Base-by-base conservation (phyloP, 345 rosid species). In the Lagerstroemia speciosa region DNA sequence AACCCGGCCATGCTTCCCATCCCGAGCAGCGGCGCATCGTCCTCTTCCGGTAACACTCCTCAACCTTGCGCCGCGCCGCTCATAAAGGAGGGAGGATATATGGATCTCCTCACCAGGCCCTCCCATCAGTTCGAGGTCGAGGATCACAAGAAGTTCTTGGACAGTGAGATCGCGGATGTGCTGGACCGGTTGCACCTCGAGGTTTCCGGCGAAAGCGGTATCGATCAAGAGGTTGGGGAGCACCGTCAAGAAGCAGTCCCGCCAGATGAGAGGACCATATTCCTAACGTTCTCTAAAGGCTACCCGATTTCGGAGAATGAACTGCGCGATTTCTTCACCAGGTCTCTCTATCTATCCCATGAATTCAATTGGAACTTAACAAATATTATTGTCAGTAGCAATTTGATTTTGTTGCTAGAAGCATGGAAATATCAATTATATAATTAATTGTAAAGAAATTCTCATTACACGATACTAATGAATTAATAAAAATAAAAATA, bases 281-380 rank as follows among this genome's bases (percentile, higher is more conserved):
- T 91, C 86, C 76, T 88, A 77, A 86, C 95, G 0, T 91, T 91
- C 71, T 91, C 97, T 0, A 86, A 74, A 75, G 97, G 97, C 6
- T 88, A 88, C 71, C 89, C 89, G 1, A 76, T 87, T 64, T 70
- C 84, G 0, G 84, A 84, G 55, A 66, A 72, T 24, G 97, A 88
- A 79, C 74, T 91, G 38, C 78, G 70, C 40, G 83, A 71, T 22
- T 84, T 77, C 79, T 83, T 91, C 79, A 73, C 80, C 2, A 71
- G 88, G 96, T 86, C 67, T 57, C 22, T 27, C 31, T 22, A 2
- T 57, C n/a, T 31, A 45, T 43, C 6, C 15, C 27, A 65, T 65
- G 12, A 22, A 30, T 17, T 19, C 55, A 48, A 40, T 5, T 31
- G 17, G 26, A 48, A 22, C 20, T 22, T 22, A 17, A 48, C 20